Evolutionary conservation across 176 grass and related monocot genomes (phyloP), one percentile per base, ranked within the genome.

Genomic region (Zoysia japonica): DNA sequence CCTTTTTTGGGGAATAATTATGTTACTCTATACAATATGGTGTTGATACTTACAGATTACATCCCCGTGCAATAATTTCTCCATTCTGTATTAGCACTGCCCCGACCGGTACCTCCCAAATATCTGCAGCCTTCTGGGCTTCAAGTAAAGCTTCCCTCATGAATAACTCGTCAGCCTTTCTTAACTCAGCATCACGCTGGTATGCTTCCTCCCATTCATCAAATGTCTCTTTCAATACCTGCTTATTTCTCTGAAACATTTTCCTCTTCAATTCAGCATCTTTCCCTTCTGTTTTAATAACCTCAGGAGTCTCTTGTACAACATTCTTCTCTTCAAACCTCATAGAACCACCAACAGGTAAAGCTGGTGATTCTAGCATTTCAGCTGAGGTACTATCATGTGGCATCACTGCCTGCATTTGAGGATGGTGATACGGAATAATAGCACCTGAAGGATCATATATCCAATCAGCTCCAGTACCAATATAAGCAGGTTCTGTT

Each of bases 131-230:
- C 68, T 88, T 89, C 66, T 92, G 87, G 78, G 95, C 95, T 92
- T 98, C 95, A n/a, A 83, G 80, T 74, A 98, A 89, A 51, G 95
- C 95, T 88, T 98, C 95, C 75, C 84, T 92, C 95, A 98, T 98
- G 88, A 94, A 98, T 80, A 92, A 85, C 53, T 98, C 92, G 68
- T 98, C 95, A 48, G 83, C 65, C 82, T 87, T 92, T 85, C 89
- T 92, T 69, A 86, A 83, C 36, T 90, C 78, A 71, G 84, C 89
- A 80, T 94, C 95, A 65, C 39, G 84, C 59, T 72, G 83, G 69
- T 90, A 97, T 59, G 91, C 87, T 89, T 89, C 91, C 74, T 98
- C 92, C 95, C 92, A 98, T 80, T 94, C 90, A 48, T 98, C 92
- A 83, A 94, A 92, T 74, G 88, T 92, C 78, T 89, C 92, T 84